These are phyloP conservation scores for Punctularia strigosozonata DNA, from an alignment of 768 basidiomycete species.

Conservation along the genomic window DNA sequence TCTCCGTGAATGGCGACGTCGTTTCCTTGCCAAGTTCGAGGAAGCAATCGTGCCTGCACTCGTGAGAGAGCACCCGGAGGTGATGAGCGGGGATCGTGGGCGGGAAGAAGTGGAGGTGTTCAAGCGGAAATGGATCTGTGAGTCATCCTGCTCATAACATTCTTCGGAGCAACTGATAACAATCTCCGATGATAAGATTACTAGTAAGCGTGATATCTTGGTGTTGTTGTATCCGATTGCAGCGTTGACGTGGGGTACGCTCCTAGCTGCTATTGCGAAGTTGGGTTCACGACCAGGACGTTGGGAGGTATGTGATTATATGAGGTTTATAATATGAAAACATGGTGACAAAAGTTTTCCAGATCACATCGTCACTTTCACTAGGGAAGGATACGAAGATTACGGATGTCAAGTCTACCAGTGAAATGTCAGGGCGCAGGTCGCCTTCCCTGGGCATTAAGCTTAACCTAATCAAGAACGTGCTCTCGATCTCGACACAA, in stretches of 20 bases:
- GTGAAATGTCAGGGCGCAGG: too few species aligned
- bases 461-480: too few species aligned
- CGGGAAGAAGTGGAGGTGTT: slow-evolving; percentile 58
- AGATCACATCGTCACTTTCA: slow-evolving; percentile 58
- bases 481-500: too few species aligned
- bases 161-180: not conserved
- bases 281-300: slow-evolving; percentile 57
- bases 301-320: slow-evolving; percentile 41
- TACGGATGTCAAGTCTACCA: slow-evolving; percentile 37
- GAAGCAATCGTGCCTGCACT: slow-evolving; percentile 46
- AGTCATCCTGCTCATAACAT: slow-evolving; percentile 14
- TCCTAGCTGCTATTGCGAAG: slow-evolving; percentile 56
- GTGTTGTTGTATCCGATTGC: not conserved
- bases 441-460: too few species aligned
- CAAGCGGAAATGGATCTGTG: slow-evolving; percentile 63
- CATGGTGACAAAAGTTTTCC: not conserved
- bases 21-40: slow-evolving; percentile 51
- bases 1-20: slow-evolving; percentile 59
- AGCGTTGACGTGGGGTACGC: slow-evolving; percentile 3
- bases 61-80: slow-evolving; percentile 43
- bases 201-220: slow-evolving; percentile 23
- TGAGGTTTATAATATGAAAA: slow-evolving; percentile 4
- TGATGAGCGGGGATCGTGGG: slow-evolving; percentile 32
- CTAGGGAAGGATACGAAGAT: slow-evolving; percentile 49
- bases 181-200: too few species aligned